A percentile compares a stretch with the other conserved stretches of the same genome.
phyloP scores from a whole-genome alignment of 441 rosid genomes.

The Dalechampia spathulata region DNA sequence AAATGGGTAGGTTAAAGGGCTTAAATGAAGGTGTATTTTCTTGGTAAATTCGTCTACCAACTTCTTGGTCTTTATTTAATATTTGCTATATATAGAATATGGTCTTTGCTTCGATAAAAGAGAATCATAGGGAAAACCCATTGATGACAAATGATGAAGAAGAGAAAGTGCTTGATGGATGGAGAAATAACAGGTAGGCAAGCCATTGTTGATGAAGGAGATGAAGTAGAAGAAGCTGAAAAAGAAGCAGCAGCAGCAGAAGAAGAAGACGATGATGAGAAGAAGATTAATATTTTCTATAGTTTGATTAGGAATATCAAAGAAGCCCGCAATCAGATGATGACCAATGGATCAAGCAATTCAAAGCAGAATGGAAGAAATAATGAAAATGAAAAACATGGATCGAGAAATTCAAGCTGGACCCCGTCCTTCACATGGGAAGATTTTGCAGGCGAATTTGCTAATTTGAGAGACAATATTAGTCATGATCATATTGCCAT shows the following conservation, averaged over 20 bases:
- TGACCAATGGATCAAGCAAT: conserved; percentile 5
- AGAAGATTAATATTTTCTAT: conserved; percentile 12
- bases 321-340: conserved; percentile 9
- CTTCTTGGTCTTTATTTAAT: background rate
- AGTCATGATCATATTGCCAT: background rate
- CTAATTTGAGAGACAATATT: background rate
- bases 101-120: background rate
- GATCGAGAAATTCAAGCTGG: conserved; percentile 1
- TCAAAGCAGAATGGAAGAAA: background rate
- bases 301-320: conserved; percentile 12
- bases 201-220: background rate
- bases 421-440: conserved; percentile 13
- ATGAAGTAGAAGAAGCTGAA: no score
- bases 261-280: conserved; percentile 2
- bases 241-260: no score
- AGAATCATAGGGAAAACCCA: background rate
- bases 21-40: no score
- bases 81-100: background rate
- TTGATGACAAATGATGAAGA: background rate
- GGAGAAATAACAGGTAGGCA: background rate
- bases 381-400: background rate
- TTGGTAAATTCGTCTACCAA: background rate
- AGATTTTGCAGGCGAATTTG: conserved; percentile 8
- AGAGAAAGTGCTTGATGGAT: conserved; percentile 1
- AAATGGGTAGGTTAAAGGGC: no score